These are phyloP conservation scores for Malus hybrid DNA, from an alignment of 331 rosid species.

Conservation along the genomic window DNA sequence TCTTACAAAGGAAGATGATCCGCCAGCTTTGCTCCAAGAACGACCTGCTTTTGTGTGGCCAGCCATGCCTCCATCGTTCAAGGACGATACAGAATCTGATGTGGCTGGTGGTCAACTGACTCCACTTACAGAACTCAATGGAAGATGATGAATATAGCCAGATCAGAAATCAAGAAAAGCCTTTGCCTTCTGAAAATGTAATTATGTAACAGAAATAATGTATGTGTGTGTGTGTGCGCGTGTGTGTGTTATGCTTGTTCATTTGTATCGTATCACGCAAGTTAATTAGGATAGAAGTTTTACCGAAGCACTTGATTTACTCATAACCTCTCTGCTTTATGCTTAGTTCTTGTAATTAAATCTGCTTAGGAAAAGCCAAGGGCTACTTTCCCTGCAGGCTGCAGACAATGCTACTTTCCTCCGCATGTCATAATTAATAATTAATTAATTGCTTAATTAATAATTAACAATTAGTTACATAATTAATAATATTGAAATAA, in stretches of 20 bases:
- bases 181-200: not conserved
- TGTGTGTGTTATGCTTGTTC: too few relatives aligned
- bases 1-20: constrained; percentile 44
- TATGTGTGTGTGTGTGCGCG: not conserved
- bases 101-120: constrained; percentile 15
- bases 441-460: too few relatives aligned
- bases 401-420: not conserved
- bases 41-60: constrained; percentile 80
- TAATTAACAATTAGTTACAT: too few relatives aligned
- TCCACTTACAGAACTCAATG: constrained; percentile 39
- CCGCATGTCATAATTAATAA: too few relatives aligned
- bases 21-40: constrained; percentile 39
- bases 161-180: not conserved
- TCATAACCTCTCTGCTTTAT: not conserved
- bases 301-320: not conserved
- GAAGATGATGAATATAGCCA: constrained; percentile 24
- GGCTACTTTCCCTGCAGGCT: not conserved
- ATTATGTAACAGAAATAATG: not conserved
- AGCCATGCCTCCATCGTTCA: constrained; percentile 44
- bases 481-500: too few relatives aligned
- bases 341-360: not conserved
- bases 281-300: not conserved
- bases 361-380: not conserved
- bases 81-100: constrained; percentile 7
- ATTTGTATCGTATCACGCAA: not conserved